Conservation (phyloP, 2,329 filamentous ascomycete genomes). For the Paraconiothyrium brasiliense region DNA sequence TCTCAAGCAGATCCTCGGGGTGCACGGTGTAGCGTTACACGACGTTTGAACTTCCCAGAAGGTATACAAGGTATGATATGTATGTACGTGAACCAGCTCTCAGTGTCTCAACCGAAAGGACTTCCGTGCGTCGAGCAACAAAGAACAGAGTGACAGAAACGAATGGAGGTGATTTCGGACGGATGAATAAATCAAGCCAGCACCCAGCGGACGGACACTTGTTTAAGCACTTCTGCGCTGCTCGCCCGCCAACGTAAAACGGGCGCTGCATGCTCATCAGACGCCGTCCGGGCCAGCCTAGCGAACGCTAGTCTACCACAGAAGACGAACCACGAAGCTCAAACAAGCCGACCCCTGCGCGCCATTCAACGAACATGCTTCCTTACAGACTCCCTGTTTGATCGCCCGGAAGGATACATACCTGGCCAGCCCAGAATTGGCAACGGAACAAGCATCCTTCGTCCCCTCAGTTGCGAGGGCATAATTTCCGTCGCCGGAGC, state of each 20-base stretch:
- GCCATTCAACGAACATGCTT: conserved; percentile 4
- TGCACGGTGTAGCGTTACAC: conserved; percentile 5
- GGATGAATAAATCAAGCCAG: conserved; percentile 8
- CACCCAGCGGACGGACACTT: conserved; percentile 8
- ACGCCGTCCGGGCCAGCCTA: conserved; percentile 4
- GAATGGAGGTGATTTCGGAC: conserved; percentile 27
- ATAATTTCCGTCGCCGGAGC: conserved; percentile 12
- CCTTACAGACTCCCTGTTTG: conserved; percentile 13
- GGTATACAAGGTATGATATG: neutral
- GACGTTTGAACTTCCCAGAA: neutral
- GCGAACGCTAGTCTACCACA: conserved; percentile 6
- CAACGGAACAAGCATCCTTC: conserved; percentile 8
- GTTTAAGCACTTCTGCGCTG: conserved; percentile 4
- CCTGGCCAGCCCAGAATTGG: neutral
- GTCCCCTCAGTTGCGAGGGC: neutral
- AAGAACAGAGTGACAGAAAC: conserved; percentile 17
- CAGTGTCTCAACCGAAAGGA: conserved; percentile 10
- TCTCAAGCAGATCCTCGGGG: neutral
- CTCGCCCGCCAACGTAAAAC: neutral
- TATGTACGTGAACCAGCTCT: conserved; percentile 15
- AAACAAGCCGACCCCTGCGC: conserved; percentile 11
- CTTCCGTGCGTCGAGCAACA: neutral
- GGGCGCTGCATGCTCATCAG: conserved; percentile 3
- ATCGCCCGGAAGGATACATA: conserved; percentile 12
- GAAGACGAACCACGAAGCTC: conserved; percentile 6